Evolutionary conservation across 257 asterid genomes (phyloP).

Genomic region (Coffea eugenioides): DNA sequence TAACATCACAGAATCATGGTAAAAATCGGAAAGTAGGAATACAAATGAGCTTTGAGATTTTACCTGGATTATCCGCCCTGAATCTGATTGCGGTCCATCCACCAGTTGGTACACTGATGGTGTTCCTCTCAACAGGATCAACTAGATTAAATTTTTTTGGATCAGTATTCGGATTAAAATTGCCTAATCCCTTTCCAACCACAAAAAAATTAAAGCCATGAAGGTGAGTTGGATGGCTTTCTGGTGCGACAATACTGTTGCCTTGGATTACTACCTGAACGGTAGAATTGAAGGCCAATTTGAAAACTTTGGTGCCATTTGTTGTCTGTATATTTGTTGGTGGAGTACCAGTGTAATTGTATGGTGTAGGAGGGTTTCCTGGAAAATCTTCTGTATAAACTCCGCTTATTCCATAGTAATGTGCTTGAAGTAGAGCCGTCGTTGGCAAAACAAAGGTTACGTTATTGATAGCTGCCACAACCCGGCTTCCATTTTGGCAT

Average conservation of each 20-base stretch:
- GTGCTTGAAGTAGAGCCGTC: constrained; percentile 63
- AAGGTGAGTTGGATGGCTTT: constrained; percentile 75
- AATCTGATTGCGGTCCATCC: constrained; percentile 71
- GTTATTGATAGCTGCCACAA: constrained; percentile 60
- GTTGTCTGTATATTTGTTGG: constrained; percentile 57
- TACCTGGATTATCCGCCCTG: constrained; percentile 81
- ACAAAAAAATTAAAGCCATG: constrained; percentile 64
- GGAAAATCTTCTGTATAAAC: constrained; percentile 70
- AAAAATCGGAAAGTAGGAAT: neutral
- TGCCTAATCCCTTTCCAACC: constrained; percentile 62
- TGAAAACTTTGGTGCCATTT: constrained; percentile 60
- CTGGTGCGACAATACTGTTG: constrained; percentile 59
- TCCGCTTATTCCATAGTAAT: constrained; percentile 50
- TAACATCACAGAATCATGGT: neutral
- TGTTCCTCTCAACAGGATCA: constrained; percentile 77
- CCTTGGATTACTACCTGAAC: constrained; percentile 75
- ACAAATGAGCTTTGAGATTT: neutral
- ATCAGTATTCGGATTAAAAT: constrained; percentile 53
- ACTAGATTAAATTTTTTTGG: constrained; percentile 56
- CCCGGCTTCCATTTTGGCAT: constrained; percentile 43
- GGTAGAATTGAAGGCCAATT: constrained; percentile 49
- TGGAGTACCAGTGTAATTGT: constrained; percentile 59
- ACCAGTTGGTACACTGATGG: constrained; percentile 61
- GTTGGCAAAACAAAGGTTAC: constrained; percentile 71
- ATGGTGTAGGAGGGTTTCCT: constrained; percentile 51